A percentile compares a stretch with the other conserved stretches of the same genome.
Evolutionary conservation across 1,284 basidiomycete species (phyloP).

Genomic region (Vanrija humicola): DNA sequence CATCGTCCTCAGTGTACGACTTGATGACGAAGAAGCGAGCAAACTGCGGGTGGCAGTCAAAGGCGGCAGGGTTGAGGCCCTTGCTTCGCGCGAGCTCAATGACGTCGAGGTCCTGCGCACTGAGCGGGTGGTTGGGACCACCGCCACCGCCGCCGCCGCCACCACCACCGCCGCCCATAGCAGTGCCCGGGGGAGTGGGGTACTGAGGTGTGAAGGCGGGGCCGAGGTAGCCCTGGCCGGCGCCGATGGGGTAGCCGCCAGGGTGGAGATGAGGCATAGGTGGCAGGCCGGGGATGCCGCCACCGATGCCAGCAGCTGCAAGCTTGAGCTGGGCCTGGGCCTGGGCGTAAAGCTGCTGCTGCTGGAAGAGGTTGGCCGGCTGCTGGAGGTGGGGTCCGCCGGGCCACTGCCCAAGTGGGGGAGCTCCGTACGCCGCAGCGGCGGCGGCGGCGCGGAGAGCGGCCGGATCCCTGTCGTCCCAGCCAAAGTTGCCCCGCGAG

Average conservation of each 20-base stretch:
- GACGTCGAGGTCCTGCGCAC: conserved; percentile 60
- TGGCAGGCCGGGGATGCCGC: conserved; percentile 3
- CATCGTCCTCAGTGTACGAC: conserved; percentile 95
- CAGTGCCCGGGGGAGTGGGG: background rate
- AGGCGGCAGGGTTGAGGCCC: conserved; percentile 83
- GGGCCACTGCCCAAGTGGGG: conserved; percentile 1
- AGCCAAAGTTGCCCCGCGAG: conserved; percentile 10
- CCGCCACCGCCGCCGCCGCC: background rate
- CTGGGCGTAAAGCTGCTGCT: conserved; percentile 13
- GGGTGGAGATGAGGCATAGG: conserved; percentile 8
- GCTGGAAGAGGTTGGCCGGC: conserved; percentile 17
- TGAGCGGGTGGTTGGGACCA: conserved; percentile 1
- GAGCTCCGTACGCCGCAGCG: background rate
- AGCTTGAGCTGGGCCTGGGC: conserved; percentile 17
- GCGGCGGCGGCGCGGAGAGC: background rate
- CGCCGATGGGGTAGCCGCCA: conserved; percentile 6
- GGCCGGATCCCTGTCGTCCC: conserved; percentile 12
- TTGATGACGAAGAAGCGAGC: conserved; percentile 96
- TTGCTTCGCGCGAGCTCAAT: conserved; percentile 77
- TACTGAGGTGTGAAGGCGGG: conserved; percentile 18
- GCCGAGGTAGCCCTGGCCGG: conserved; percentile 9
- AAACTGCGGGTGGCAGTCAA: conserved; percentile 70
- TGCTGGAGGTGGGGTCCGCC: conserved; percentile 9
- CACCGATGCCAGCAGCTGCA: conserved; percentile 9
- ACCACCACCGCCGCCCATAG: background rate